Evolutionary conservation across 2,329 filamentous ascomycete species (phyloP).

Genomic region (Aspergillus costaricaensis): DNA sequence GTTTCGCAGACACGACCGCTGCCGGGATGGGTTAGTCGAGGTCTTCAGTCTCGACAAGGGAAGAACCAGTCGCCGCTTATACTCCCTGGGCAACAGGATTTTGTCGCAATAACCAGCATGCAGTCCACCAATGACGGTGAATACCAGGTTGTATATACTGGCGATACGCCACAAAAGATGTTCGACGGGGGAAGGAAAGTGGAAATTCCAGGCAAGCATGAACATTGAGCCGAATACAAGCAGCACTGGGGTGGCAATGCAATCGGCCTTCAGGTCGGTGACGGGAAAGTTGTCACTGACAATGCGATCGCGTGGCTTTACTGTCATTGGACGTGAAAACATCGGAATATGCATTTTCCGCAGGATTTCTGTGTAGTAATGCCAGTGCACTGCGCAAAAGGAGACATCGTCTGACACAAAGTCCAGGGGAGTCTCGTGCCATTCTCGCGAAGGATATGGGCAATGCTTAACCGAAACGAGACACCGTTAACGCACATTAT

Average conservation of each 20-base stretch:
- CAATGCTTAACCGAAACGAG: background rate
- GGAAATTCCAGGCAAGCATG: background rate
- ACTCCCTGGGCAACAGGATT: background rate
- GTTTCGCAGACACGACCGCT: background rate
- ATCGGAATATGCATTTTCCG: background rate
- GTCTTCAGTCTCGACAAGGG: background rate
- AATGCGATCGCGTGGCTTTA: background rate
- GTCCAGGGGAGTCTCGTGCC: background rate
- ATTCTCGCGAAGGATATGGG: background rate
- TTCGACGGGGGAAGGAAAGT: background rate
- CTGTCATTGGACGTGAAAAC: background rate
- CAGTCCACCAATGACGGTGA: background rate
- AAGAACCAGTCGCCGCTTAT: background rate
- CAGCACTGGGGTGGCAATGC: background rate
- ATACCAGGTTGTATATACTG: background rate
- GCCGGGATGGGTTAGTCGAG: background rate
- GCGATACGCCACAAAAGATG: background rate
- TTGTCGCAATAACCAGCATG: slow-evolving; percentile 4
- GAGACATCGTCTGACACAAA: background rate
- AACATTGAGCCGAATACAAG: background rate
- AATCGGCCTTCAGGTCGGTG: background rate
- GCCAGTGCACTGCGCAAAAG: background rate
- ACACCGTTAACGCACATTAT: background rate
- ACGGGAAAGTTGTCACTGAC: background rate
- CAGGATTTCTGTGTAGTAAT: background rate